Base-by-base conservation (phyloP, 2,329 filamentous ascomycete genomes). In the Calonectria naviculata region DNA sequence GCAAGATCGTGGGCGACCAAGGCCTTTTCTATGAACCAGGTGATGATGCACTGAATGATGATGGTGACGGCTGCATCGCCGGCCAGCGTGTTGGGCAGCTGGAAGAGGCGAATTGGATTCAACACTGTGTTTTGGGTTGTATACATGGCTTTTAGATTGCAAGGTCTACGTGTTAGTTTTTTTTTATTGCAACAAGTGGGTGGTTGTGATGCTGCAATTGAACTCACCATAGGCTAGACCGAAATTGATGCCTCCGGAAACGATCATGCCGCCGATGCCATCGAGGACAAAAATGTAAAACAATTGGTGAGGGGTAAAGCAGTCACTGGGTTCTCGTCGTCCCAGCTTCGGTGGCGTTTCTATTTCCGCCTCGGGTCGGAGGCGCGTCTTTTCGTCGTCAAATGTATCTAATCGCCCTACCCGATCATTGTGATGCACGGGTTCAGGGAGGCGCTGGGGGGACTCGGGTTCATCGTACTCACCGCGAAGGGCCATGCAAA, bases 161-260 rank as follows among this genome's bases (percentile, higher is more conserved):
- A n/a, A 52, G 31, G 21, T 28, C 21, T 44, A 17, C 21, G 26
- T 49, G 41, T 67, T 15, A 67, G 65, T 54, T 38, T 28, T 24
- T 24, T 19, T 44, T 44, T 26, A n/a, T 26, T 17, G 15, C 28
- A 5, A 17, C 26, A 17, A n/a, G 26, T 12, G 19, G 31, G 15
- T 9, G 31, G 26, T 21, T 34, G 42, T 28, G 31, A 52, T 17
- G 17, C 8, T 24, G 31, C 44, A 29, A 24, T 63, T n/a, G 26
- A 31, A 72, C 76, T 71, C 62, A 88, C 87, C 85, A 72, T 88
- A 89, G 19, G 86, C 87, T 68, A 89, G 83, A 52, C 83, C 85
- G 76, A 89, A 88, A 79, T 89, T 89, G 71, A 89, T 85, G 26
- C 81, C 86, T 0, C 84, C 88, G 0, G 86, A 87, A 3, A 89